Conservation (phyloP, 805 yeast genomes). For the Komagataella pastoris region DNA sequence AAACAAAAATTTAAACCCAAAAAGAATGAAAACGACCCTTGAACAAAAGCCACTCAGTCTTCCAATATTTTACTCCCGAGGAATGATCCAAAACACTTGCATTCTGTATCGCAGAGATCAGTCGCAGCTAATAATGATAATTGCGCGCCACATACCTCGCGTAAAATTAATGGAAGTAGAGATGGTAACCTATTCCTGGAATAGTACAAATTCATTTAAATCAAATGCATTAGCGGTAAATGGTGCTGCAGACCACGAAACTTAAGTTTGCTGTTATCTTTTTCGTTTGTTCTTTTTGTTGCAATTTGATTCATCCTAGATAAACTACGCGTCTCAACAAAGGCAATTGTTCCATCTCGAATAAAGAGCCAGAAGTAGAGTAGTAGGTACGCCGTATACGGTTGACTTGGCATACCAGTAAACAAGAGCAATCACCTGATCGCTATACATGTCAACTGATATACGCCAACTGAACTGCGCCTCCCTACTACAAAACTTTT, state of each 20-base stretch:
- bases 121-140: neutral
- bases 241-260: conserved; percentile 5
- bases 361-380: neutral
- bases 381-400: neutral
- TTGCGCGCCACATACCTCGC: conserved; percentile 2
- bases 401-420: neutral
- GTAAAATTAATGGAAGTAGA: neutral
- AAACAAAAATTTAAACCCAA: neutral
- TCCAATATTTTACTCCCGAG: neutral
- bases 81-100: neutral
- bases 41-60: neutral
- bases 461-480: neutral
- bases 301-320: neutral
- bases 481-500: neutral
- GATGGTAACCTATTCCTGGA: conserved; percentile 1
- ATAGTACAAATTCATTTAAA: conserved; percentile 3
- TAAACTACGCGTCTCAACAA: neutral
- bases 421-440: neutral
- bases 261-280: neutral
- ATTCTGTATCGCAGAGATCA: conserved; percentile 1
- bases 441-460: neutral
- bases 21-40: neutral
- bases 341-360: neutral
- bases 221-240: conserved; percentile 2
- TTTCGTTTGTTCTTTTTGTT: neutral